Evolutionary conservation across 139 green algal species (phyloP).

Genomic region (Tetradesmus obliquus): DNA sequence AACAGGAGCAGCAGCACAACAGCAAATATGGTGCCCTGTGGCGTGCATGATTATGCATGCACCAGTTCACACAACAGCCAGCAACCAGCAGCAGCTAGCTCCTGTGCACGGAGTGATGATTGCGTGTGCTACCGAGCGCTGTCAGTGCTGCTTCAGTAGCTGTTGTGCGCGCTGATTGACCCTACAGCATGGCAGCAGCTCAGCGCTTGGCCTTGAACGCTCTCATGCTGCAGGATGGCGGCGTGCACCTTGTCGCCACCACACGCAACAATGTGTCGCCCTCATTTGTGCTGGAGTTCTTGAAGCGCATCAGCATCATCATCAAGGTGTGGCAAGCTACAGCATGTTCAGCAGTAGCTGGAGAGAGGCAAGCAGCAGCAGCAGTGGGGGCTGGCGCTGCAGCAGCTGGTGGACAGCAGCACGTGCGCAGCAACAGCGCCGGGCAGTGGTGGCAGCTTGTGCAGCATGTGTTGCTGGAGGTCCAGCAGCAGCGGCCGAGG

Average conservation of each 20-base stretch:
- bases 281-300: constrained; percentile 92
- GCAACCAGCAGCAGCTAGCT: background rate
- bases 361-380: background rate
- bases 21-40: background rate
- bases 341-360: background rate
- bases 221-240: constrained; percentile 66
- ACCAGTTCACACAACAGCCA: background rate
- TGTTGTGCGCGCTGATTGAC: background rate
- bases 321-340: constrained; percentile 71
- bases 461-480: no score
- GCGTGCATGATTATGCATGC: background rate
- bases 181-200: background rate
- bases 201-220: background rate
- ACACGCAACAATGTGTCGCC: constrained; percentile 92
- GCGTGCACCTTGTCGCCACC: constrained; percentile 91
- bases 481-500: no score
- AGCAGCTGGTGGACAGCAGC: background rate
- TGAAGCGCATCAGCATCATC: constrained; percentile 88
- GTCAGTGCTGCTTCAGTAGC: background rate
- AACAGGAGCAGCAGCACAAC: background rate
- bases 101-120: background rate
- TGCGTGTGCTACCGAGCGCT: background rate
- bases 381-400: background rate
- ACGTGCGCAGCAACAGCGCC: background rate
- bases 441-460: background rate